Conservation (phyloP, 2,329 filamentous ascomycete genomes). For the Calonectria naviculata region DNA sequence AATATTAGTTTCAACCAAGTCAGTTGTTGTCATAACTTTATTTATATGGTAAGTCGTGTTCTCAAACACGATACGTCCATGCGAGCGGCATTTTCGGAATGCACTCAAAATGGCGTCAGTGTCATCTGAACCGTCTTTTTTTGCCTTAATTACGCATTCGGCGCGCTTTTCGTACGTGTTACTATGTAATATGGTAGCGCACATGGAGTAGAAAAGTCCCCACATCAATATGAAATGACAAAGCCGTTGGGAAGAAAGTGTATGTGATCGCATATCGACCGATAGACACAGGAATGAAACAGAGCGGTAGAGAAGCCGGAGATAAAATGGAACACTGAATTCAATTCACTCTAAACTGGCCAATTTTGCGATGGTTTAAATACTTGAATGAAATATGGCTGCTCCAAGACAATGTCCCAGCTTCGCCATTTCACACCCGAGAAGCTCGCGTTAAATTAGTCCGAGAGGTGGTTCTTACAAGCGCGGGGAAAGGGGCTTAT, state of each 20-base stretch:
- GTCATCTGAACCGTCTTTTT: constrained; percentile 5
- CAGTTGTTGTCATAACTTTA: background rate
- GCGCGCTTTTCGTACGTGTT: background rate
- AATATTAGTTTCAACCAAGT: background rate
- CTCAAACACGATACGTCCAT: background rate
- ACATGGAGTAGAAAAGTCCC: background rate
- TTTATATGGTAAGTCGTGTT: background rate
- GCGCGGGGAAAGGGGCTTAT: background rate
- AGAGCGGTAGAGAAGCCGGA: background rate
- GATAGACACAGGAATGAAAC: too few species aligned
- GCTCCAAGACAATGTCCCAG: background rate
- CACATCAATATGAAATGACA: background rate
- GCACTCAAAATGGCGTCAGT: background rate
- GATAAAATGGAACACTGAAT: too few species aligned
- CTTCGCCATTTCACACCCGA: background rate
- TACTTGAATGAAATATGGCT: background rate
- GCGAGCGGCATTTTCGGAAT: background rate
- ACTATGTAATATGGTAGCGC: background rate
- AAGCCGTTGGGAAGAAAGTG: too few species aligned
- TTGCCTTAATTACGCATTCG: background rate
- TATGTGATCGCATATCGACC: background rate
- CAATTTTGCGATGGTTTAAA: too few species aligned
- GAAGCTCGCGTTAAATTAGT: background rate
- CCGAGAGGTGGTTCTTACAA: background rate
- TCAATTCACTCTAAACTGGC: too few species aligned